Base-by-base conservation (phyloP, 495 filamentous ascomycete genomes). In the Cercophora newfieldiana region DNA sequence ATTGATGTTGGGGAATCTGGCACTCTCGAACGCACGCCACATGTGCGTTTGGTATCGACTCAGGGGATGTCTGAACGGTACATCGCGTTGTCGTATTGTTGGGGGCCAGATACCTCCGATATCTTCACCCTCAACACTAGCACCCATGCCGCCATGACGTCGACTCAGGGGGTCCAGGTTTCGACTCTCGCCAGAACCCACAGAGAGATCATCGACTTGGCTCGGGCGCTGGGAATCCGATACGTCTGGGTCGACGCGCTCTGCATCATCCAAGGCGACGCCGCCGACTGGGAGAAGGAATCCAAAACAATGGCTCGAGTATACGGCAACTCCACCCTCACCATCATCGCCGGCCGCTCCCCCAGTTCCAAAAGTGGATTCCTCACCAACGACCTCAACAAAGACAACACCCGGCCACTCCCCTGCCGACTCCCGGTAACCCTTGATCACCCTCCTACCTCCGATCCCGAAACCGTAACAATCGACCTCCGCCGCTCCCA, bases 221-320 rank as follows among this genome's bases (percentile, higher is more conserved):
- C 59, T 29, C 59, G 30, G 24, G 31, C 59, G 18, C 47, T 61
- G 3, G 33, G 33, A n/a, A 61, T 61, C 33, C 59, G 59, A 48
- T 61, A 61, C 37, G 21, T 61, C 10, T 5, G 78, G 77, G 66
- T 72, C 63, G 0, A 78, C 76, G 24, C 77, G 80, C 22, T 77
- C 74, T 48, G 71, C 69, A 19, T 75, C 73, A 29, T 68, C 67
- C 24, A 66, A 66, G 22, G 74, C 72, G 59, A 61, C 33, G 21
- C 30, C 24, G 37, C 59, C 16, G 59, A 61, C 59, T 61, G 59
- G 59, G 59, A 61, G 28, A 33, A 37, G 24, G 59, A 61, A 61
- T 61, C 59, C 33, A 61, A 22, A 37, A 49, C 16, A 8, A 61
- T 61, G 59, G 59, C 59, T 31, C 59, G 22, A 18, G 59, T 61